These are phyloP conservation scores for Murraya paniculata DNA, from an alignment of 345 rosid species.

Conservation along the genomic window DNA sequence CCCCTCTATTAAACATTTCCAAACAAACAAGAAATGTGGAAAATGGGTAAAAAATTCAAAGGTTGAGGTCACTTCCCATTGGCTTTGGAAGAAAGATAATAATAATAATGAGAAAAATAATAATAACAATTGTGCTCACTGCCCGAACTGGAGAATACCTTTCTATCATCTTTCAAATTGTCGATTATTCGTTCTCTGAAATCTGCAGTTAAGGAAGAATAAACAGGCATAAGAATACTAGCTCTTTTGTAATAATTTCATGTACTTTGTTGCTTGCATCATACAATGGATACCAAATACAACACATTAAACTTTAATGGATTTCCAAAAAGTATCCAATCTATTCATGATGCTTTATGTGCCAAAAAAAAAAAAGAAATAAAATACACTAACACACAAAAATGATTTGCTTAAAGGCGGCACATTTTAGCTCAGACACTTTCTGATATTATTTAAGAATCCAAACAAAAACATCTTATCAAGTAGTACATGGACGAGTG, in stretches of 20 bases:
- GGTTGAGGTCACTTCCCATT: background rate
- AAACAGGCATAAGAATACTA: background rate
- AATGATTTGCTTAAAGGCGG: background rate
- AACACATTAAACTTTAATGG: background rate
- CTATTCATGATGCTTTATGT: background rate
- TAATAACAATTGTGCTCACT: background rate
- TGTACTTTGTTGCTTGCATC: background rate
- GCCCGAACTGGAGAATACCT: conserved; percentile 34
- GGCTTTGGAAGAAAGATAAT: background rate
- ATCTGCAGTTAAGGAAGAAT: conserved; percentile 34
- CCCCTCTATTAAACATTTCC: conserved; percentile 36
- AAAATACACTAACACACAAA: background rate
- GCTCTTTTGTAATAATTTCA: background rate
- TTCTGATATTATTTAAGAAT: background rate
- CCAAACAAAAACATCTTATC: background rate
- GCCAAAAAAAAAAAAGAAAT: background rate
- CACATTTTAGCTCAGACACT: background rate
- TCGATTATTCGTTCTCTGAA: conserved; percentile 51
- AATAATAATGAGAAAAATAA: background rate
- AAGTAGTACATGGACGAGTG: background rate
- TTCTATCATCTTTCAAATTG: conserved; percentile 55
- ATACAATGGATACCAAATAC: background rate
- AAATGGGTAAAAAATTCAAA: conserved; percentile 13
- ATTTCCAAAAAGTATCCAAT: background rate
- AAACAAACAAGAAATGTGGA: conserved; percentile 3